phyloP scores from a whole-genome alignment of 371 early-diverging fungal genomes.

The Apophysomyces elegans region DNA sequence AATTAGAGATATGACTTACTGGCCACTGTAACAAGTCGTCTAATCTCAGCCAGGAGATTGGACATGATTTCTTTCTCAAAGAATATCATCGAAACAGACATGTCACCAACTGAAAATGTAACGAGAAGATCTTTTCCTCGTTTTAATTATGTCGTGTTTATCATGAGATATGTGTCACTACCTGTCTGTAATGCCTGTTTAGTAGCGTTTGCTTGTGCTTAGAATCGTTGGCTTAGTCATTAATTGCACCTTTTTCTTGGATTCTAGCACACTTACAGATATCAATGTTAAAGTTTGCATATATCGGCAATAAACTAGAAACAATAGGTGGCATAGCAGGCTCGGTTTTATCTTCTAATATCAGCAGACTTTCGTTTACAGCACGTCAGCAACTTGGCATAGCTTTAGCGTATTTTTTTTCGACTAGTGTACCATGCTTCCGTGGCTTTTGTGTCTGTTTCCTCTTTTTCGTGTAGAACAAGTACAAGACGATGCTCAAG shows the following conservation, averaged over 20 bases:
- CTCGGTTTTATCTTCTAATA: conserved; percentile 26
- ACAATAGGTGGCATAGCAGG: conserved; percentile 38
- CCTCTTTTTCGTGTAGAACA: conserved; percentile 4
- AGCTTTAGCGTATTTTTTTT: not conserved
- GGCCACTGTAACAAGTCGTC: conserved; percentile 13
- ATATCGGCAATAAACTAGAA: conserved; percentile 28
- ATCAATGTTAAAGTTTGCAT: conserved; percentile 25
- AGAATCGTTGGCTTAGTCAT: not conserved
- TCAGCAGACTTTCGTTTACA: conserved; percentile 25
- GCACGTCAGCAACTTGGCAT: not conserved
- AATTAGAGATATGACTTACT: conserved; percentile 19
- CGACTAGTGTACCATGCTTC: conserved; percentile 34
- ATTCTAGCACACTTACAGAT: conserved; percentile 20
- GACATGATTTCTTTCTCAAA: conserved; percentile 35
- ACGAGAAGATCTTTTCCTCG: conserved; percentile 27
- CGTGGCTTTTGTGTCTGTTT: conserved; percentile 19
- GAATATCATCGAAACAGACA: conserved; percentile 29
- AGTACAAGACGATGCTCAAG: conserved; percentile 14
- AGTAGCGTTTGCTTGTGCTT: conserved; percentile 17
- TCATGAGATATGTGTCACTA: not conserved
- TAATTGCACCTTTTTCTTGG: not conserved
- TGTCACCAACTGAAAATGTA: conserved; percentile 25
- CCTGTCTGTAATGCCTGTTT: not conserved
- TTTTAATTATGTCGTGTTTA: not conserved
- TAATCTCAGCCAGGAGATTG: conserved; percentile 26